phyloP scores from a whole-genome alignment of 2,329 filamentous ascomycete genomes.

The Hymenoscyphus scutula region DNA sequence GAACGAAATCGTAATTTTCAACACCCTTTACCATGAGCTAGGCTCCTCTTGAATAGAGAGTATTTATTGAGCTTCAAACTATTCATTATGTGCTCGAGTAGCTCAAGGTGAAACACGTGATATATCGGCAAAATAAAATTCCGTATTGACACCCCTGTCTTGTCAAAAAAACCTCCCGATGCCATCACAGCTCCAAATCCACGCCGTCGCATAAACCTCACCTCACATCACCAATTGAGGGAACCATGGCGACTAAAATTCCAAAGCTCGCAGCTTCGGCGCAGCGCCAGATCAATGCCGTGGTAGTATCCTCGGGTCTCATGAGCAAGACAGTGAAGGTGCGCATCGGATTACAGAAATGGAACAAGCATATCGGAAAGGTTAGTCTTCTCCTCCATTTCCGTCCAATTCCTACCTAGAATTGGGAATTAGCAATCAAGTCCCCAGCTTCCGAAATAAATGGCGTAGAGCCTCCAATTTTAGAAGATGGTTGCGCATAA shows the following conservation, averaged over 20 bases:
- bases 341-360: constrained; percentile 66
- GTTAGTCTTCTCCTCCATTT: constrained; percentile 42
- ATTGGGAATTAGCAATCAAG: background rate
- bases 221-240: background rate
- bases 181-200: background rate
- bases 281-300: constrained; percentile 36
- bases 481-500: too few relatives aligned
- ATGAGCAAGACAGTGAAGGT: constrained; percentile 82
- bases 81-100: too few relatives aligned
- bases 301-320: constrained; percentile 74
- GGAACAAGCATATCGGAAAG: constrained; percentile 72
- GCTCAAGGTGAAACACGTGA: background rate
- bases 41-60: too few relatives aligned
- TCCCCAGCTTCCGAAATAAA: background rate
- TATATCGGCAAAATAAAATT: background rate
- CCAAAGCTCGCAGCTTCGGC: constrained; percentile 17
- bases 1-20: too few relatives aligned
- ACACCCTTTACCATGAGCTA: too few relatives aligned
- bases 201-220: background rate
- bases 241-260: constrained; percentile 11
- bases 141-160: background rate
- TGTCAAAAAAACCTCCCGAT: background rate
- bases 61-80: too few relatives aligned
- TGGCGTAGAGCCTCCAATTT: background rate
- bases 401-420: background rate